These are phyloP conservation scores for Fusarium sp. DNA, from an alignment of 2,329 filamentous ascomycete genomes.

Conservation along the genomic window DNA sequence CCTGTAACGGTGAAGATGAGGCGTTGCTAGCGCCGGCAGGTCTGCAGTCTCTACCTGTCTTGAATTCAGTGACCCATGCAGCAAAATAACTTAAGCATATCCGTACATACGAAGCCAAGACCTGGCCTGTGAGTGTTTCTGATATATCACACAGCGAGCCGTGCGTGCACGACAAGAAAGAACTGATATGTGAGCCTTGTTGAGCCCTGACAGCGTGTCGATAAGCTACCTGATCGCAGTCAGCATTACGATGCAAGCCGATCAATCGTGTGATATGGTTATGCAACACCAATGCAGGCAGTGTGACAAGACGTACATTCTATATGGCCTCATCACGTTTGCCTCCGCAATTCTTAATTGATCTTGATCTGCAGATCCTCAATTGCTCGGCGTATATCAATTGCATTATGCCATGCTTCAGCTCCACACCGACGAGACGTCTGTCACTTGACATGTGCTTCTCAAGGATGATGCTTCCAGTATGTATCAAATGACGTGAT, in stretches of 20 bases:
- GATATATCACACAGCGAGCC: conserved; percentile 9
- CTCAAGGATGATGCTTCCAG: conserved; percentile 26
- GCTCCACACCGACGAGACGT: conserved; percentile 16
- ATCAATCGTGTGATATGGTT: conserved; percentile 1
- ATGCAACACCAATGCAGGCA: conserved; percentile 4
- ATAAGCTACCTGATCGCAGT: neutral
- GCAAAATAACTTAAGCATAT: neutral
- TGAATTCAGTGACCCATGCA: neutral
- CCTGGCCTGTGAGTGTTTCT: neutral
- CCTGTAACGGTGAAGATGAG: conserved; percentile 36
- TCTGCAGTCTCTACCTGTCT: neutral
- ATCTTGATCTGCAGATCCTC: neutral
- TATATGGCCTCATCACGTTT: conserved; percentile 36
- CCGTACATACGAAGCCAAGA: conserved; percentile 10
- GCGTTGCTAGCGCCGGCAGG: conserved; percentile 40
- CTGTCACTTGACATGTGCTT: neutral
- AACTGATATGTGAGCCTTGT: conserved; percentile 10
- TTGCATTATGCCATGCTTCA: conserved; percentile 9
- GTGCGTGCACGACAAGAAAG: neutral
- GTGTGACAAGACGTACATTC: conserved; percentile 38
- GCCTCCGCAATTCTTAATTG: conserved; percentile 5
- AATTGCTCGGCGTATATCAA: neutral
- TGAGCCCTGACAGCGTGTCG: conserved; percentile 5
- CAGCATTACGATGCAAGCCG: conserved; percentile 1
- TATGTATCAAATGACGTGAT: conserved; percentile 28